Evolutionary conservation across 1,139 yeast genomes (phyloP).

Genomic region (Starmera stellimalicola): DNA sequence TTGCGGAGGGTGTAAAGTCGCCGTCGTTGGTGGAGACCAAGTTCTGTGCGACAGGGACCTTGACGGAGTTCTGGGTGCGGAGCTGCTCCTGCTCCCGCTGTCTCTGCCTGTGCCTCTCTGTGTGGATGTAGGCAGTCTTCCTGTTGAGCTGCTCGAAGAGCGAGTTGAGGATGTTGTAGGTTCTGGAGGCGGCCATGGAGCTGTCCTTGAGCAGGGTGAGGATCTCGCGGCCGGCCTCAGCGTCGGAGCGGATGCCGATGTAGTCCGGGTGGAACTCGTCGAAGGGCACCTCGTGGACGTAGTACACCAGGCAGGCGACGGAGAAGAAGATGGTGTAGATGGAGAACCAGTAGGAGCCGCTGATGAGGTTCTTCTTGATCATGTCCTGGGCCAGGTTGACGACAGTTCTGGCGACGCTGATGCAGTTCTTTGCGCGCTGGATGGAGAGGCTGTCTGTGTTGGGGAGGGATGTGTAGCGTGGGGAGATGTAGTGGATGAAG

Average conservation of each 20-base stretch:
- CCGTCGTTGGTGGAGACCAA: constrained; percentile 10
- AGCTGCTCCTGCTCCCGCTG: constrained; percentile 9
- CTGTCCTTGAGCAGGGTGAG: constrained; percentile 63
- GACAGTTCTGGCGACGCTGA: constrained; percentile 76
- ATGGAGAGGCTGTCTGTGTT: constrained; percentile 40
- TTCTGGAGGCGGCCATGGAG: constrained; percentile 71
- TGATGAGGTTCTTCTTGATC: constrained; percentile 62
- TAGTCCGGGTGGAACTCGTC: constrained; percentile 56
- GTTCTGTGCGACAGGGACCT: constrained; percentile 17
- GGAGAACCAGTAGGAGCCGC: constrained; percentile 91
- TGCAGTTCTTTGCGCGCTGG: constrained; percentile 77
- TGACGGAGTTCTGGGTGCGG: constrained; percentile 12
- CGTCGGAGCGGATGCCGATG: constrained; percentile 53
- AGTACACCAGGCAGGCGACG: constrained; percentile 79
- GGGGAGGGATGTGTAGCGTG: constrained; percentile 25
- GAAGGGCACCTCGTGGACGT: constrained; percentile 63
- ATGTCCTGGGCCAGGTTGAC: constrained; percentile 78
- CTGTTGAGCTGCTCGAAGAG: constrained; percentile 75
- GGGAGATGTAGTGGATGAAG: constrained; percentile 72
- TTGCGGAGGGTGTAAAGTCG: constrained; percentile 4
- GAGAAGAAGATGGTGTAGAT: constrained; percentile 89
- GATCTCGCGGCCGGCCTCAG: constrained; percentile 72
- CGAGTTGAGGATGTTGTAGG: constrained; percentile 69
- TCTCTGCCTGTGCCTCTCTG: constrained; percentile 9
- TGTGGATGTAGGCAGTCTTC: constrained; percentile 42